Evolutionary conservation across 179 eudicot genomes (phyloP), one percentile per base, ranked within the genome.

Genomic region (Patellifolia procumbens): DNA sequence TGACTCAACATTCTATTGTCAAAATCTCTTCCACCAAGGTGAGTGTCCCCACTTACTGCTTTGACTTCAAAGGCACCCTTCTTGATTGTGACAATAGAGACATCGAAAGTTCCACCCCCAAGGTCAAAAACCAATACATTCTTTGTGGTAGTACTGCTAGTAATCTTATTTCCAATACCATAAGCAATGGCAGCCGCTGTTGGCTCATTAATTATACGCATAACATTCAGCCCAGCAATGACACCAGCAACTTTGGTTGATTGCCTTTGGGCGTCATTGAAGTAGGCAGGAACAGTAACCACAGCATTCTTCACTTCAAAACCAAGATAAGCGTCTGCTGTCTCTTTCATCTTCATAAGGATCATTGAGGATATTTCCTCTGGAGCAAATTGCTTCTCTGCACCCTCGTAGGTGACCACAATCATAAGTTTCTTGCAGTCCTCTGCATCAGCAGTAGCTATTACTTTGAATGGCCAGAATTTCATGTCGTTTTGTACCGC

Each of bases 341-440:
- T 60, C 28, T 42, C 37, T 20, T 73, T 73, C 76, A 73, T 73
- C 56, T 59, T 73, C 26, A 7, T 6, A 2, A 73, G 56, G n/a
- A 73, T 42, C 76, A 59, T 73, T 2, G 76, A 73, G 16, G 76
- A 73, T 58, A 73, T 59, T 55, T 73, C 76, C 42, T 73, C 76
- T 0, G 76, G 37, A 56, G 76, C 13, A 39, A 73, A 73, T 16
- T 1, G 52, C 39, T 39, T 73, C 2, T 58, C 26, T 42, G 26
- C 53, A 31, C 37, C 67, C 37, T 73, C 28, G 32, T 58, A 56
- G 32, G 24, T 73, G 10, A 73, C 67, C 22, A 3, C 63, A 13
- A 72, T 72, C 67, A 22, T 72, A 15, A 35, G 61, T 19, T 51
- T 51, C 16, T 51, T 49, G 42, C 9, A 17, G 7, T 20, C 48